Base-by-base conservation (phyloP, 176 grass and related monocot genomes). In the Puya raimondii region DNA sequence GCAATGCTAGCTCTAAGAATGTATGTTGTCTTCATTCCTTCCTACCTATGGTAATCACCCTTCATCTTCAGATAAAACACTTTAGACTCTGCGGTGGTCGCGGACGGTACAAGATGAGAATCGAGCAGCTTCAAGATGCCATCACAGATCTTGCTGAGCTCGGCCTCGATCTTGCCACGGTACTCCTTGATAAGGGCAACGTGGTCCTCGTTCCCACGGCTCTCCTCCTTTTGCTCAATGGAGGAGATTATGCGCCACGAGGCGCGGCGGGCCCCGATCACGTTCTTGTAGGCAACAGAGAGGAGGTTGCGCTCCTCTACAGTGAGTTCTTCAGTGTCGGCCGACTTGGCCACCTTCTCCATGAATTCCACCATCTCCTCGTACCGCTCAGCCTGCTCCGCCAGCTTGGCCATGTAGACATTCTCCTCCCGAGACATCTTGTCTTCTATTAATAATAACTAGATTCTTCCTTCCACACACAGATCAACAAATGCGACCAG, bases 51-150 rank as follows among this genome's bases (percentile, higher is more conserved):
- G 52, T 59, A 72, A 33, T 72, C 70, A 42, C 70, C 70, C 52
- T 72, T 72, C 70, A 72, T 72, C 70, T 72, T 72, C 13, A 72
- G 52, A 23, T 72, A 72, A 15, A 72, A 72, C 70, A 72, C 70
- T 26, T 72, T 72, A 26, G 70, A 72, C 27, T 72, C 70, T 56
- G 70, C 70, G 42, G 16, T 11, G 17, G 51, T 72, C 25, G 70
- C 42, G 2, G 70, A 58, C 0, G 70, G 70, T 15, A 72, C 15
- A 15, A 72, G 52, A 57, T 72, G 70, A 15, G 70, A 72, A 57
- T 72, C 70, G 2, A 72, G 70, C 52, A 72, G 33, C 70, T 72
- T 59, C 51, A 72, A 51, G 52, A 72, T 72, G 14, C 70, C 70
- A 59, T 72, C 70, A 42, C 70, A 72, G 13, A 72, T 72, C 51